Conservation (phyloP, 2,329 filamentous ascomycete species). For the Immersiporthe knoxdaviesiana region DNA sequence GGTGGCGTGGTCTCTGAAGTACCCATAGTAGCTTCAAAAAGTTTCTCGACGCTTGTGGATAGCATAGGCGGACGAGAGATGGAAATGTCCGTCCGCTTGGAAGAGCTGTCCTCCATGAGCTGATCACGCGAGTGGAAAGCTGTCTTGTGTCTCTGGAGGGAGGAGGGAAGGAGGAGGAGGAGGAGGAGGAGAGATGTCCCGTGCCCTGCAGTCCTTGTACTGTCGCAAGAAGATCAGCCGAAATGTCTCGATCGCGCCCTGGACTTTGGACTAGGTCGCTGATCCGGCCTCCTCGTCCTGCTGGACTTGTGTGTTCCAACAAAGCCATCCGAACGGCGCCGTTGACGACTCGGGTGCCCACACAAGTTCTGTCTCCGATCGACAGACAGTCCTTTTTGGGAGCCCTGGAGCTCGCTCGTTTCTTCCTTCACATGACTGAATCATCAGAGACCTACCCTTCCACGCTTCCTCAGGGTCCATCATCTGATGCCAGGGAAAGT, state of each 20-base stretch:
- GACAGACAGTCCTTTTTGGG: neutral
- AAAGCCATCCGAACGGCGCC: neutral
- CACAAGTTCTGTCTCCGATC: neutral
- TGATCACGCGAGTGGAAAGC: too few relatives aligned
- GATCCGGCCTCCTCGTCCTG: neutral
- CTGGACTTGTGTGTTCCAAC: neutral
- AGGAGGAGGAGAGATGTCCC: neutral
- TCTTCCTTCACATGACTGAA: neutral
- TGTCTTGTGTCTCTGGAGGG: neutral
- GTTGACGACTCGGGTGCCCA: neutral
- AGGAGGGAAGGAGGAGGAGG: too few relatives aligned
- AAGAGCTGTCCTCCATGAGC: neutral
- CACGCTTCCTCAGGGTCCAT: neutral
- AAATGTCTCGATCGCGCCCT: neutral
- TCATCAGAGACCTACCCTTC: too few relatives aligned
- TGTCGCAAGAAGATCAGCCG: neutral
- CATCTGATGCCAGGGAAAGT: neutral
- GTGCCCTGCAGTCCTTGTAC: neutral
- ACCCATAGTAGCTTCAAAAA: neutral
- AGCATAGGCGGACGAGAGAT: neutral
- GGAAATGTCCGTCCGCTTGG: neutral
- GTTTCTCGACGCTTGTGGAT: neutral
- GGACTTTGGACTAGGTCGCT: neutral
- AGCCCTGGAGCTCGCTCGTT: neutral
- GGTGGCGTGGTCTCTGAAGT: neutral